Conservation (phyloP, 208 protist species). For the Trypanosoma mega region DNA sequence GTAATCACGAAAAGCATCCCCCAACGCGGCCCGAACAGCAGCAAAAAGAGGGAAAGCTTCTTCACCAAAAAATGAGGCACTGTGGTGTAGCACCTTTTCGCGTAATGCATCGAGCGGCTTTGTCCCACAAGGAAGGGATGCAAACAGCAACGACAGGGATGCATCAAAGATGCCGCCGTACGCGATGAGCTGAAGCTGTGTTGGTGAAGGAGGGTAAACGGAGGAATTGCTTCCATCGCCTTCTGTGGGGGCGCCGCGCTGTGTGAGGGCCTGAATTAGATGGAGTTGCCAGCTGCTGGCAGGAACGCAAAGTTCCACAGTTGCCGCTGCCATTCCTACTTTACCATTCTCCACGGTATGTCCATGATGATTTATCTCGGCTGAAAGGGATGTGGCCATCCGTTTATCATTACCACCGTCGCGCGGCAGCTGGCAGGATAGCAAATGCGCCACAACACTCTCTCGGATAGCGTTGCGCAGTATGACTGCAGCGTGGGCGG, state of each 20-base stretch:
- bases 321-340: not conserved
- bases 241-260: not conserved
- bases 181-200: constrained; percentile 59
- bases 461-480: too few relatives aligned
- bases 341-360: not conserved
- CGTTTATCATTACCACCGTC: too few relatives aligned
- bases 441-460: too few relatives aligned
- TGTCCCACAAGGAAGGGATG: constrained; percentile 19
- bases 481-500: not conserved
- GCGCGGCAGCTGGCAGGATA: too few relatives aligned
- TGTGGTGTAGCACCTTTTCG: constrained; percentile 29
- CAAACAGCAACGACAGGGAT: constrained; percentile 40
- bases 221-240: not conserved
- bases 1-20: constrained; percentile 35
- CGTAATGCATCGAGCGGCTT: constrained; percentile 32
- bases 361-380: not conserved
- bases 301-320: constrained; percentile 63
- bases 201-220: not conserved
- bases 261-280: constrained; percentile 40
- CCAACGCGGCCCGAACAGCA: constrained; percentile 43
- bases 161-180: constrained; percentile 63
- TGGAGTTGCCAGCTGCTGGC: constrained; percentile 54
- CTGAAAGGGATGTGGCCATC: not conserved
- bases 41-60: constrained; percentile 63
- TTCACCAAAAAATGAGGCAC: constrained; percentile 41